A percentile compares a stretch with the other conserved stretches of the same genome.
These are phyloP conservation scores for Aspergillus aculeatus DNA, from an alignment of 2,329 filamentous ascomycete genomes.

Conservation along the genomic window DNA sequence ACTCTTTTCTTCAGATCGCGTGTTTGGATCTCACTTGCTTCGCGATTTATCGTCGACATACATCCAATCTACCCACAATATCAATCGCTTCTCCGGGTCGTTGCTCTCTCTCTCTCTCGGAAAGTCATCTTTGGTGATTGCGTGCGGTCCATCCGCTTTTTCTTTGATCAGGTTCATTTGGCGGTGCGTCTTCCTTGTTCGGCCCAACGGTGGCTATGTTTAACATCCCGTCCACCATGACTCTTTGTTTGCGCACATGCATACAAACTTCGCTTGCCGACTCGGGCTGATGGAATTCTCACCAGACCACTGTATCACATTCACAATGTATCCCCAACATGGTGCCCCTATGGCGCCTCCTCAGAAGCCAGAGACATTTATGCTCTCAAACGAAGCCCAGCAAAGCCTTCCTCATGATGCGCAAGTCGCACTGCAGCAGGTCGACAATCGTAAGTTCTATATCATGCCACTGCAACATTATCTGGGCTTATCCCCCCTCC, in stretches of 20 bases:
- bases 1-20: conserved; percentile 24
- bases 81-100: neutral
- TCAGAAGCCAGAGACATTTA: conserved; percentile 97
- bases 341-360: conserved; percentile 80
- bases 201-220: neutral
- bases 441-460: conserved; percentile 78
- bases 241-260: conserved; percentile 14
- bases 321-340: conserved; percentile 74
- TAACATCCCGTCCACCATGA: neutral
- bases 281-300: conserved; percentile 20
- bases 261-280: conserved; percentile 21
- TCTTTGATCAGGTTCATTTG: conserved; percentile 15
- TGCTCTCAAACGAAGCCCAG: conserved; percentile 95
- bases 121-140: neutral
- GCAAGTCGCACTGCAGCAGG: conserved; percentile 94
- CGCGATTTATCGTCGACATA: conserved; percentile 16
- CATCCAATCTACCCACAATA: neutral
- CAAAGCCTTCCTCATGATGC: conserved; percentile 94
- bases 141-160: conserved; percentile 13
- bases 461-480: neutral
- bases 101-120: neutral
- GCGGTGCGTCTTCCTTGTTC: conserved; percentile 13
- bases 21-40: conserved; percentile 24
- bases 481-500: neutral
- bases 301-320: conserved; percentile 13